phyloP scores from a whole-genome alignment of 768 basidiomycete species.

The Crucibulum laeve region DNA sequence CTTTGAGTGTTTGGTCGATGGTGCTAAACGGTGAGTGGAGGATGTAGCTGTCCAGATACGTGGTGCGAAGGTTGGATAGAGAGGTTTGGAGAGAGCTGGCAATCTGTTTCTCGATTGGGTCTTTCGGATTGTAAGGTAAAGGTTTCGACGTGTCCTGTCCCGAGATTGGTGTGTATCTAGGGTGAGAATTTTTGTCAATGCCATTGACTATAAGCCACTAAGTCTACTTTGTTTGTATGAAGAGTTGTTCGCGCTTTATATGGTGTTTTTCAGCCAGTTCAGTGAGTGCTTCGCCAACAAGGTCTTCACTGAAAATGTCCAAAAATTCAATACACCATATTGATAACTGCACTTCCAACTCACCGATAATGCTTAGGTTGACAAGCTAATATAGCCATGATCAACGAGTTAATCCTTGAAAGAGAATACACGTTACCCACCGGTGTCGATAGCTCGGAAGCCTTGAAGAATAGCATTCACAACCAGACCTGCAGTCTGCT shows the following conservation, averaged over 20 bases:
- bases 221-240: conserved; percentile 74
- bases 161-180: conserved; percentile 66
- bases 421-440: conserved; percentile 27
- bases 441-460: conserved; percentile 83
- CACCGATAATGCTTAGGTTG: conserved; percentile 75
- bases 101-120: conserved; percentile 56
- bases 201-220: background rate
- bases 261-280: conserved; percentile 51
- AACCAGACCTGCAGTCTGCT: conserved; percentile 63
- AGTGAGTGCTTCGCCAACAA: conserved; percentile 72
- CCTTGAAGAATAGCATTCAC: conserved; percentile 69
- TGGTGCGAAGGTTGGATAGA: conserved; percentile 62
- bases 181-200: background rate
- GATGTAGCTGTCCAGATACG: conserved; percentile 74
- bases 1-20: conserved; percentile 55
- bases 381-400: conserved; percentile 37
- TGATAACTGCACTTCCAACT: conserved; percentile 4
- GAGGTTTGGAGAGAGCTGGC: conserved; percentile 58
- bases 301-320: conserved; percentile 53
- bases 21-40: conserved; percentile 73
- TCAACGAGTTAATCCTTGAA: background rate
- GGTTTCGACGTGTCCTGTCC: conserved; percentile 72
- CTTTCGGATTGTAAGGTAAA: conserved; percentile 64
- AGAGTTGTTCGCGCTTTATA: conserved; percentile 66
- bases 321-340: conserved; percentile 2